phyloP scores from a whole-genome alignment of 495 filamentous ascomycete genomes.

The Penicillium goetzii region DNA sequence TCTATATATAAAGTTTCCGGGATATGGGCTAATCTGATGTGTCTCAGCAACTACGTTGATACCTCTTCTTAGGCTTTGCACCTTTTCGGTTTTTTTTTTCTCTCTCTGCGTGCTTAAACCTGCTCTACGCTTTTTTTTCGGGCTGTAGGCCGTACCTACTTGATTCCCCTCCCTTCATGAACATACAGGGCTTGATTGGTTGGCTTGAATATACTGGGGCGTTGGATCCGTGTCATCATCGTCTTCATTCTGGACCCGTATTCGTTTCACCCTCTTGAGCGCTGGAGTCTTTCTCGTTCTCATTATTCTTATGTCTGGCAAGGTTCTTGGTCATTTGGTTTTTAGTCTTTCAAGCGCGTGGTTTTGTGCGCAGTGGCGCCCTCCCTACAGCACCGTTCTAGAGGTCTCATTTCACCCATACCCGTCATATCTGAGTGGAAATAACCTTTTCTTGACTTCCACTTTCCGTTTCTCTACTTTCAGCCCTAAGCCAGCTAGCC shows the following conservation, averaged over 20 bases:
- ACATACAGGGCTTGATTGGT: conserved; percentile 20
- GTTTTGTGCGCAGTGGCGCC: conserved; percentile 11
- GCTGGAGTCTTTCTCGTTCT: conserved; percentile 31
- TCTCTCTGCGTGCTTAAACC: conserved; percentile 15
- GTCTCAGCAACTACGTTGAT: conserved; percentile 51
- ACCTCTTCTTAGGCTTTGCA: conserved; percentile 28
- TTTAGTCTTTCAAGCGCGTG: conserved; percentile 7
- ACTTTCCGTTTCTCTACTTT: background rate
- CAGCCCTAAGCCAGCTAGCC: conserved; percentile 4
- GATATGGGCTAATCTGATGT: conserved; percentile 15
- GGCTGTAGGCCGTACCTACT: background rate
- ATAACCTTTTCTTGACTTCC: conserved; percentile 11
- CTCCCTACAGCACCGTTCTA: background rate
- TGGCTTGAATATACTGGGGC: conserved; percentile 24
- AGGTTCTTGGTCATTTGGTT: conserved; percentile 3
- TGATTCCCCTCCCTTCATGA: conserved; percentile 10
- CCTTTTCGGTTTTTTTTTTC: background rate
- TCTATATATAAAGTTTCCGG: background rate
- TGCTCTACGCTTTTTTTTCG: conserved; percentile 10
- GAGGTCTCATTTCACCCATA: conserved; percentile 2
- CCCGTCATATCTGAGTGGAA: conserved; percentile 9
- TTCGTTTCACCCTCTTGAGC: conserved; percentile 26
- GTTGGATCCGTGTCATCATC: conserved; percentile 18
- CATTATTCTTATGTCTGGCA: conserved; percentile 13
- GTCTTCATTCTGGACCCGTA: conserved; percentile 8